Percentiles rank a stretch among this genome's conserved stretches.
These are phyloP conservation scores for Zygotorulaspora danielsina DNA, from an alignment of 805 yeast genomes.

Conservation along the genomic window DNA sequence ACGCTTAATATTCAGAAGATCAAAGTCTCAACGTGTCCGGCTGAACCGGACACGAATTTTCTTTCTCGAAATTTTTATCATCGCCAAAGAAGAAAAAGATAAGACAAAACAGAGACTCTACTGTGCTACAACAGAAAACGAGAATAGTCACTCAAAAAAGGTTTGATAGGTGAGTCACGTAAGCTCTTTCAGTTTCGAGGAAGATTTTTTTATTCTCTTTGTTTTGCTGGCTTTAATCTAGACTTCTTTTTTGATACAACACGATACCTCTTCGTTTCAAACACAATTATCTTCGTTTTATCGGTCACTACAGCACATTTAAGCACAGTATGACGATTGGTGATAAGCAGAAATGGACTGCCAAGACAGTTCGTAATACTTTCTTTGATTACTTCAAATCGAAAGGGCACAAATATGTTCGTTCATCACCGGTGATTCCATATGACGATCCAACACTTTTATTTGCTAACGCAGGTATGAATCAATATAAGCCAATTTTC, in stretches of 20 bases:
- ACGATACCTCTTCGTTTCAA: constrained; percentile 7
- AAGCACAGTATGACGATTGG: constrained; percentile 30
- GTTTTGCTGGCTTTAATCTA: not conserved
- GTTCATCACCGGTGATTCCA: constrained; percentile 93
- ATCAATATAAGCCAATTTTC: constrained; percentile 96
- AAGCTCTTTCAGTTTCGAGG: too few relatives aligned
- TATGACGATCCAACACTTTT: constrained; percentile 96
- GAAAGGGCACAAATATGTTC: constrained; percentile 72
- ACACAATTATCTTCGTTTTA: constrained; percentile 6
- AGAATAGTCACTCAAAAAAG: too few relatives aligned
- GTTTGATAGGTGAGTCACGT: too few relatives aligned
- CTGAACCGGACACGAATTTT: too few relatives aligned
- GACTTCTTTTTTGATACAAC: constrained; percentile 2
- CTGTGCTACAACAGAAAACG: too few relatives aligned
- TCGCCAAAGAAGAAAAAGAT: too few relatives aligned
- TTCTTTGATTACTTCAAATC: constrained; percentile 76
- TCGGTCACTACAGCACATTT: constrained; percentile 10
- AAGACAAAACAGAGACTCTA: too few relatives aligned
- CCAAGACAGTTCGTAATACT: constrained; percentile 64
- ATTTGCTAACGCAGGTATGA: constrained; percentile 99
- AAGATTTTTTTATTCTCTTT: too few relatives aligned
- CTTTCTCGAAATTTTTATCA: not conserved
- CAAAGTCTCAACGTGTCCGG: too few relatives aligned
- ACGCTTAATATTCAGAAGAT: not conserved
- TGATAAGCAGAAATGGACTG: constrained; percentile 45